Percentiles rank a stretch among this genome's conserved stretches.
phyloP scores from a whole-genome alignment of 1,139 yeast genomes.

The Candida albicans region DNA sequence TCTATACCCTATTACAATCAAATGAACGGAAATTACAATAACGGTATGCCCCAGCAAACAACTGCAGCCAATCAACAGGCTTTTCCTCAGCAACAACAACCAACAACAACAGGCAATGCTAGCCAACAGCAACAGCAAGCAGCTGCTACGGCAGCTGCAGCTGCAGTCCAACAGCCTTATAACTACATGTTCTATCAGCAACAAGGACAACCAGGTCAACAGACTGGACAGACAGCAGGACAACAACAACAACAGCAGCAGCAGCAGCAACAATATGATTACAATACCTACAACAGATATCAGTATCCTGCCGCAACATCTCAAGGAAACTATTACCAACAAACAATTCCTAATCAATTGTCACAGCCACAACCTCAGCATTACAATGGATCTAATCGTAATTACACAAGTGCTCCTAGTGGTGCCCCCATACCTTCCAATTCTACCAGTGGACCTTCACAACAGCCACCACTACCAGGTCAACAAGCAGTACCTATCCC shows the following conservation, averaged over 20 bases:
- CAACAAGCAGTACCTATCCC: slow-evolving; percentile 8
- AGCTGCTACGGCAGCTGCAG: too few relatives aligned
- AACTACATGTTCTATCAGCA: slow-evolving; percentile 25
- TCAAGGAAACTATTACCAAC: slow-evolving; percentile 17
- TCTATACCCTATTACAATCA: slow-evolving; percentile 13
- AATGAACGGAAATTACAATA: slow-evolving; percentile 19
- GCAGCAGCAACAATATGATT: slow-evolving; percentile 12
- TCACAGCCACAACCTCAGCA: slow-evolving; percentile 21
- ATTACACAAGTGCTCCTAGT: slow-evolving; percentile 10
- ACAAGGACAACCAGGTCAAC: slow-evolving; percentile 13
- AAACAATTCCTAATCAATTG: slow-evolving; percentile 18
- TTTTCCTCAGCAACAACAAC: slow-evolving; percentile 12
- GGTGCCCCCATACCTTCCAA: slow-evolving; percentile 7
- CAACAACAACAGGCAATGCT: not conserved
- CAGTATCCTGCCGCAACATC: slow-evolving; percentile 11
- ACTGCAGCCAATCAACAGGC: slow-evolving; percentile 10
- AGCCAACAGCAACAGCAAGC: slow-evolving; percentile 9
- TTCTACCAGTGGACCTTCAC: slow-evolving; percentile 7
- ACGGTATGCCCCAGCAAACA: slow-evolving; percentile 15
- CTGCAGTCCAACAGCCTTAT: slow-evolving; percentile 18
- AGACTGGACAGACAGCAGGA: slow-evolving; percentile 7
- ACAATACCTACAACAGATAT: slow-evolving; percentile 10
- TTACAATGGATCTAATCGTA: slow-evolving; percentile 14
- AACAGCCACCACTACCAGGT: slow-evolving; percentile 13
- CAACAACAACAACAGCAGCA: slow-evolving; percentile 12